Evolutionary conservation across 108 stramenopile genomes (phyloP), one percentile per base, ranked within the genome.

Genomic region (Stephanodiscus minutulus): DNA sequence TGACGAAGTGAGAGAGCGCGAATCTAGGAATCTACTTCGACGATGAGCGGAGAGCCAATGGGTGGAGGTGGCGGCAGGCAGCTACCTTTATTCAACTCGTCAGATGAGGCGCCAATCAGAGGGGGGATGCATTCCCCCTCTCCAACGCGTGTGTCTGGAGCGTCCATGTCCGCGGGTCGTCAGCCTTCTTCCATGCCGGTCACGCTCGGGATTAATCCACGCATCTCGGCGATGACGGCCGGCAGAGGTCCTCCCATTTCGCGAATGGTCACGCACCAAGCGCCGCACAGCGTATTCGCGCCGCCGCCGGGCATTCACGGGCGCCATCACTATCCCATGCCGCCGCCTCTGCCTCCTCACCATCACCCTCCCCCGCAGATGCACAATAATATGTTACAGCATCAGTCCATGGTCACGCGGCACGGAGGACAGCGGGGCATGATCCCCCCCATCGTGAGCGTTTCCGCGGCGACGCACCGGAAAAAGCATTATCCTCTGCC

Each of bases 121-220:
- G 39, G 59, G 20, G 35, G 13, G 6, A 27, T 27, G 55, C 55
- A 25, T 6, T 7, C 22, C 17, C 17, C 27, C 28, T 27, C 27
- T 25, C 25, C 4, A 5, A 1, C 15, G 27, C 5, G 3, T 17
- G 20, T n/a, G 20, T 5, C n/a, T 7, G 31, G 39, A 60, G 35
- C 33, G 21, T 35, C 35, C 36, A 36, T 17, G 15, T 60, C 35
- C 4, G 36, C n/a, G 35, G 35, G 39, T n/a, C 59, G 5, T 36
- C 59, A 60, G 28, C 35, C 33, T 12, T 33, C 33, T 12, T 33
- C 55, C 27, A 56, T 31, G 17, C 59, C 33, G 59, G 35, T n/a
- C 11, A 43, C 59, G 29, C 36, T 60, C n/a, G 59, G 59, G 20
- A 12, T 60, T 21, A 60, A 60, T 60, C 59, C 59, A 10, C 59